Percentiles rank a stretch among this genome's conserved stretches.
These are phyloP conservation scores for Cyclotella distinguenda DNA, from an alignment of 108 stramenopile genomes.

Conservation along the genomic window DNA sequence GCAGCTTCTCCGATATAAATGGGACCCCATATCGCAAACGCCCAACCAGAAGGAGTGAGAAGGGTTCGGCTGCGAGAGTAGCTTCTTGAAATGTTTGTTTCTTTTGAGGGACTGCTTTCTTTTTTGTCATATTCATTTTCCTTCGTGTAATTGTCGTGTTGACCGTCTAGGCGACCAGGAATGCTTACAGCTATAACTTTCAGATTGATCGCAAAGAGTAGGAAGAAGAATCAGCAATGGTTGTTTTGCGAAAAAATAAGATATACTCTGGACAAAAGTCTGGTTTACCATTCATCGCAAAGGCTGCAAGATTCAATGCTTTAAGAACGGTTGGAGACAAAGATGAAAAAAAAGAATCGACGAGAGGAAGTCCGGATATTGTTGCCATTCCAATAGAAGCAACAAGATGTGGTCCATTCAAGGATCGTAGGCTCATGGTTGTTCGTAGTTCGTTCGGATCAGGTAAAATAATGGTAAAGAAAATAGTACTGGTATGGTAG, in stretches of 20 bases:
- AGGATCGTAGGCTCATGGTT: slow-evolving; percentile 36
- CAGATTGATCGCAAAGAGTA: neutral
- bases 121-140: slow-evolving; percentile 30
- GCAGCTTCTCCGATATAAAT: slow-evolving; percentile 72
- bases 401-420: slow-evolving; percentile 55
- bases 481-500: no score
- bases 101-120: neutral
- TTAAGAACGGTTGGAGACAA: slow-evolving; percentile 34
- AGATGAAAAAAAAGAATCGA: slow-evolving; percentile 30
- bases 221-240: neutral
- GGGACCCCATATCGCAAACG: slow-evolving; percentile 79
- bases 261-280: neutral
- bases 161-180: slow-evolving; percentile 63
- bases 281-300: slow-evolving; percentile 37
- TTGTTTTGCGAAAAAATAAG: neutral
- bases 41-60: slow-evolving; percentile 71
- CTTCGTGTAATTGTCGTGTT: slow-evolving; percentile 50
- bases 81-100: slow-evolving; percentile 1
- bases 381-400: slow-evolving; percentile 44
- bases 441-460: neutral
- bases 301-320: slow-evolving; percentile 47
- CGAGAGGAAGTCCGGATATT: slow-evolving; percentile 41
- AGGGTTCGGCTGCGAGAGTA: slow-evolving; percentile 42
- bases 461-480: no score
- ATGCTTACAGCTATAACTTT: slow-evolving; percentile 50